Conservation (phyloP, 768 basidiomycete species). For the Suillus subalutaceus region DNA sequence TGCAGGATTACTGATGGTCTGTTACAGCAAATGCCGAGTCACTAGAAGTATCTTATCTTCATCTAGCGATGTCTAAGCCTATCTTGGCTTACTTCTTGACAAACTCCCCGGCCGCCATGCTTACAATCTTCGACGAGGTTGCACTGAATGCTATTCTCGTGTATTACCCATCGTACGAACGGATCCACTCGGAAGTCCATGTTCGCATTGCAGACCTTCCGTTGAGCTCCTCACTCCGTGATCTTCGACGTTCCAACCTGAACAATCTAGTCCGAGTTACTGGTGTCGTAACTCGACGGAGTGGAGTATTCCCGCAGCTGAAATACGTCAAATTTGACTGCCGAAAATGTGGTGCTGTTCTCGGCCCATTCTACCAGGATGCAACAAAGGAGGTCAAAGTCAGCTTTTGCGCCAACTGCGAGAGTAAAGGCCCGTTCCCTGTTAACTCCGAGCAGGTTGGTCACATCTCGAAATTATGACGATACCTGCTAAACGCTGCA, state of each 20-base stretch:
- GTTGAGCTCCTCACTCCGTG: conserved; percentile 85
- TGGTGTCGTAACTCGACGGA: conserved; percentile 94
- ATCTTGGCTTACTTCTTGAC: conserved; percentile 97
- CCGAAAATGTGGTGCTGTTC: conserved; percentile 87
- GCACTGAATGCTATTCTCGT: conserved; percentile 93
- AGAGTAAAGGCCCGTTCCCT: conserved; percentile 91
- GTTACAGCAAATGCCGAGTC: conserved; percentile 90
- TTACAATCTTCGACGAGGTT: conserved; percentile 93
- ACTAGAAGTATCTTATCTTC: conserved; percentile 96
- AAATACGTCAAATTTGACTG: conserved; percentile 99
- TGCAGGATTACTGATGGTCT: conserved; percentile 16
- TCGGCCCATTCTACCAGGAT: conserved; percentile 98
- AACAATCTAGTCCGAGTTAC: conserved; percentile 95
- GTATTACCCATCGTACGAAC: conserved; percentile 94
- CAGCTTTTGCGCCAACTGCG: conserved; percentile 93
- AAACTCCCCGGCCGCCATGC: conserved; percentile 92
- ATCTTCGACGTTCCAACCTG: conserved; percentile 88
- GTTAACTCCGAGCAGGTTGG: conserved; percentile 95
- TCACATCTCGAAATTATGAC: conserved; percentile 8
- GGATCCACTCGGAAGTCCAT: conserved; percentile 97
- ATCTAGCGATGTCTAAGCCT: conserved; percentile 88
- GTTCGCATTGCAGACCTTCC: conserved; percentile 96
- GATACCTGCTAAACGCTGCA: not conserved
- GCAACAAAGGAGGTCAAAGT: conserved; percentile 92
- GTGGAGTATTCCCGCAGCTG: conserved; percentile 97